A percentile compares a stretch with the other conserved stretches of the same genome.
phyloP scores from a whole-genome alignment of 352 stramenopile genomes.

The Pythium pyrilobum region DNA sequence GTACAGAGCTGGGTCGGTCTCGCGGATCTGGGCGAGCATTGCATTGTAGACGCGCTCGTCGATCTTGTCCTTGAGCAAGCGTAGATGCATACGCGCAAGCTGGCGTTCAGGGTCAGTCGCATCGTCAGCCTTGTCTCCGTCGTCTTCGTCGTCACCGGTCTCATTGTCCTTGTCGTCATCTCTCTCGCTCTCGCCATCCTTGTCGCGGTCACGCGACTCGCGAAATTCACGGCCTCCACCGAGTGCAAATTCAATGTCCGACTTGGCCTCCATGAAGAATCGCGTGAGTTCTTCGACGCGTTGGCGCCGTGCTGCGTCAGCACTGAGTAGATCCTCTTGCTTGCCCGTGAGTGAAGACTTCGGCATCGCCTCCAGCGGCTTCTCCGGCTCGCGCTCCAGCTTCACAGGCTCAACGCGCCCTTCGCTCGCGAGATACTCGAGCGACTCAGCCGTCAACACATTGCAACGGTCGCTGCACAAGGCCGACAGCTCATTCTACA shows the following conservation, averaged over 20 bases:
- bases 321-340: slow-evolving; percentile 64
- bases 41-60: slow-evolving; percentile 73
- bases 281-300: slow-evolving; percentile 83
- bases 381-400: slow-evolving; percentile 63
- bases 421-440: slow-evolving; percentile 56
- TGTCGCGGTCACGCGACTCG: slow-evolving; percentile 65
- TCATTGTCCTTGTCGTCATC: slow-evolving; percentile 61
- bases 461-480: slow-evolving; percentile 72
- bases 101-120: slow-evolving; percentile 36
- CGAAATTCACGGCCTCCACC: slow-evolving; percentile 63
- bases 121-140: slow-evolving; percentile 38
- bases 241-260: slow-evolving; percentile 85
- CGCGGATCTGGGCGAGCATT: slow-evolving; percentile 73
- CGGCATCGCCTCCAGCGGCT: slow-evolving; percentile 18
- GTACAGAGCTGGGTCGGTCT: slow-evolving; percentile 77
- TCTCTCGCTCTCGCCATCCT: slow-evolving; percentile 52
- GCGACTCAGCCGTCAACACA: slow-evolving; percentile 68
- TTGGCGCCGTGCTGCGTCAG: slow-evolving; percentile 68
- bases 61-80: slow-evolving; percentile 59
- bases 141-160: slow-evolving; percentile 52
- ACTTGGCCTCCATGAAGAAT: slow-evolving; percentile 90
- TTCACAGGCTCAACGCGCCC: slow-evolving; percentile 68
- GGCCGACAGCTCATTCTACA: slow-evolving; percentile 51
- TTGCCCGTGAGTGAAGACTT: slow-evolving; percentile 25
- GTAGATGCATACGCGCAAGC: slow-evolving; percentile 40